Evolutionary conservation across 768 basidiomycete species (phyloP).

Genomic region (Rhodotorula babjevae): DNA sequence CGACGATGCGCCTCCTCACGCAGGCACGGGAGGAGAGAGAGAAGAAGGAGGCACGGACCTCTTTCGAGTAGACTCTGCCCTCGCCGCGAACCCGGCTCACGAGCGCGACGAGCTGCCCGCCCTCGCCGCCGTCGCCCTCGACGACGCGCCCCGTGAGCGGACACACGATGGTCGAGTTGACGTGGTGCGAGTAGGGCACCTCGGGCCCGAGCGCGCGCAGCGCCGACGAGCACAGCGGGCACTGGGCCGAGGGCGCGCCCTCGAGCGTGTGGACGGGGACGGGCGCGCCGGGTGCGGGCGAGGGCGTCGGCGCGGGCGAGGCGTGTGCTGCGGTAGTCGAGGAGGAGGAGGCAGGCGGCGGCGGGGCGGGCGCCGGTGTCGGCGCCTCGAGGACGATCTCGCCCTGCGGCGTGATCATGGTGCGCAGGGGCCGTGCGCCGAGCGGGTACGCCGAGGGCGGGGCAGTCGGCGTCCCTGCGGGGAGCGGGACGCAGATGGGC

Average conservation of each 20-base stretch:
- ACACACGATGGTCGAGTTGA: slow-evolving; percentile 93
- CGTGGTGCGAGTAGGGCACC: slow-evolving; percentile 87
- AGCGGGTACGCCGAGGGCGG: slow-evolving; percentile 8
- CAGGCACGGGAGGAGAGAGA: neutral
- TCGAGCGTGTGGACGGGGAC: slow-evolving; percentile 45
- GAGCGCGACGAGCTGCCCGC: slow-evolving; percentile 34
- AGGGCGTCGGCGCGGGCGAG: slow-evolving; percentile 51
- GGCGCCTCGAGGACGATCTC: slow-evolving; percentile 16
- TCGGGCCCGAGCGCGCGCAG: slow-evolving; percentile 70
- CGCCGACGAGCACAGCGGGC: slow-evolving; percentile 78
- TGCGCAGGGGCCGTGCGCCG: neutral
- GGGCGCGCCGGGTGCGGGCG: slow-evolving; percentile 45
- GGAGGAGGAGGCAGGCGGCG: too few species aligned
- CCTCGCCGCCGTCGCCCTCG: slow-evolving; percentile 62
- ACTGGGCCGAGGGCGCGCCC: slow-evolving; percentile 53
- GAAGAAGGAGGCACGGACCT: slow-evolving; percentile 52
- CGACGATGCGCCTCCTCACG: neutral
- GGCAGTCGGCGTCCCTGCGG: neutral
- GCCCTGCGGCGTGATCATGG: slow-evolving; percentile 14
- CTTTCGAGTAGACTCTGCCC: slow-evolving; percentile 33
- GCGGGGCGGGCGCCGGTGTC: neutral
- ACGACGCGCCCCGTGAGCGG: slow-evolving; percentile 85
- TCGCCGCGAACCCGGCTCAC: slow-evolving; percentile 22
- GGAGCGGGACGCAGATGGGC: slow-evolving; percentile 64
- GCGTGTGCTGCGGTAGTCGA: neutral